Evolutionary conservation across 2,329 filamentous ascomycete genomes (phyloP), one percentile per base, ranked within the genome.

Genomic region (Leptographium wingfieldii): DNA sequence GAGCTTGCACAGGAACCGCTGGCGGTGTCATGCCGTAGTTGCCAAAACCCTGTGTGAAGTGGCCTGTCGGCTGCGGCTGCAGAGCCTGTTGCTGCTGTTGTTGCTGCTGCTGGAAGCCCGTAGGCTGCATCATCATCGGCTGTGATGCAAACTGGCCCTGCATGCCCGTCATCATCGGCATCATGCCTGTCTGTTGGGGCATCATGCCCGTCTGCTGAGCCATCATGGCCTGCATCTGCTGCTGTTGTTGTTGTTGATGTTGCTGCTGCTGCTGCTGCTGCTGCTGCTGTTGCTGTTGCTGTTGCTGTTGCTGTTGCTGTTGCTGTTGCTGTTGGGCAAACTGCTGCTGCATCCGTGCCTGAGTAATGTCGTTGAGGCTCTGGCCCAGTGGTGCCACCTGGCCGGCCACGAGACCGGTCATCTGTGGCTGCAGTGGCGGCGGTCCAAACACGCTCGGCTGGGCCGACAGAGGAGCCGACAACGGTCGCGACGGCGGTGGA

Each of bases 401-500:
- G 75, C 75, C 68, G 61, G 65, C 73, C 63, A 58, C 58, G 59
- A 81, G 78, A 10, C 92, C 91, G 5, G 94, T 96, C 72, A 92
- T 82, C 69, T 96, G 92, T 58, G 90, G 85, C 69, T 92, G 86
- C 65, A 96, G 73, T 19, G 89, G 85, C 56, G 89, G 84, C 22
- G 87, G 82, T 9, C 81, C 81, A 70, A 95, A 94, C 5, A 78
- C 80, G 71, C 80, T 91, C 54, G 84, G 84, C 68, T 87, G 87
- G 56, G 83, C 86, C 59, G 90, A 88, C 70, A 90, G 88, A 31
- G 94, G 92, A 48, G 94, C 92, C 49, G 92, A 96, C 14, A 94
- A 79, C 9, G 94, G 87, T 62, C 94, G 82, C 58, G 85, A 82
- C 12, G 91, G 90, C 22, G 88, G 77, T 31, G 62, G 60, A 3